phyloP scores from a whole-genome alignment of 345 rosid genomes.

The Hibiscus mutabilis region DNA sequence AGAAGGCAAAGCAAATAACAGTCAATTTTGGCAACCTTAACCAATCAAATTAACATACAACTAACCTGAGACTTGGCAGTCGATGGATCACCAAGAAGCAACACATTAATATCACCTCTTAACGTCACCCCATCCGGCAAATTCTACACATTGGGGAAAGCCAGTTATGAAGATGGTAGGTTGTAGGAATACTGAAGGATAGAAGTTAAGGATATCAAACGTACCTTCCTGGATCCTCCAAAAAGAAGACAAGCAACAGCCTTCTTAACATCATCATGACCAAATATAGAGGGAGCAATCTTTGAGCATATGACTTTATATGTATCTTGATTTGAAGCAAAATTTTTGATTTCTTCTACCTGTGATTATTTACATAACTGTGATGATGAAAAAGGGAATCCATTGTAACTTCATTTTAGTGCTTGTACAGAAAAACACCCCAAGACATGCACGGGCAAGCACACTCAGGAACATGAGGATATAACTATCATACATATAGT shows the following conservation, averaged over 20 bases:
- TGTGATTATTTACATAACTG: constrained; percentile 15
- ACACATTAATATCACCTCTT: constrained; percentile 91
- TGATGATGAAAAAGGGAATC: neutral
- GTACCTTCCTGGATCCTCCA: constrained; percentile 93
- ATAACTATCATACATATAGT: neutral
- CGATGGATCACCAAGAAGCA: constrained; percentile 94
- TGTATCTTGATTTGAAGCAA: constrained; percentile 58
- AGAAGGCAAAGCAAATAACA: neutral
- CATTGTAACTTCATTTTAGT: neutral
- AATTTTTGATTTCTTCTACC: constrained; percentile 86
- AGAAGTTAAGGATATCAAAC: constrained; percentile 10
- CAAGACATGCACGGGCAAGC: neutral
- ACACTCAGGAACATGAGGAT: neutral
- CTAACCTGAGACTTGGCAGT: constrained; percentile 95
- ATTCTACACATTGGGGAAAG: constrained; percentile 30
- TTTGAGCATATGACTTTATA: constrained; percentile 60
- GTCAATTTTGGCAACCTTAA: constrained; percentile 2
- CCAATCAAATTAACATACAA: neutral
- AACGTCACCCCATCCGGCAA: constrained; percentile 91
- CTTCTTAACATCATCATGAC: constrained; percentile 81
- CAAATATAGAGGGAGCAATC: constrained; percentile 93
- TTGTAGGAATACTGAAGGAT: neutral
- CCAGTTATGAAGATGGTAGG: constrained; percentile 10
- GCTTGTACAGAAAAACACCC: neutral
- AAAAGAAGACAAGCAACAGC: constrained; percentile 92